A percentile compares a stretch with the other conserved stretches of the same genome.
Evolutionary conservation across 2,329 filamentous ascomycete species (phyloP).

Genomic region (Exophiala alcalophila): DNA sequence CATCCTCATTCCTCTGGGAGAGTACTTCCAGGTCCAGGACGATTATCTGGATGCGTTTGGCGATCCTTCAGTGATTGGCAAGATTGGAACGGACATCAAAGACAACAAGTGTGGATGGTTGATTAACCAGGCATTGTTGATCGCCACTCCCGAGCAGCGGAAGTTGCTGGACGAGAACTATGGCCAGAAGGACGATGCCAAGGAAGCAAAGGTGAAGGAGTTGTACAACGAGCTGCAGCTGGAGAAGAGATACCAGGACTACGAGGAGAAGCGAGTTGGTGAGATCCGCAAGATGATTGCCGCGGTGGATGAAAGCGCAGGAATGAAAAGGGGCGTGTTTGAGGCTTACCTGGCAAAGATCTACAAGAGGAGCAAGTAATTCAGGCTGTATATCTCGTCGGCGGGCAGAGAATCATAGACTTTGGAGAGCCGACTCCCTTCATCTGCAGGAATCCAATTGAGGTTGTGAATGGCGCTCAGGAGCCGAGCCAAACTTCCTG

Average conservation of each 20-base stretch:
- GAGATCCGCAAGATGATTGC: slow-evolving; percentile 74
- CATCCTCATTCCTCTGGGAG: slow-evolving; percentile 93
- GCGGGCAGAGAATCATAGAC: no score
- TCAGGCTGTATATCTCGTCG: neutral
- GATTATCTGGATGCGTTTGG: slow-evolving; percentile 99
- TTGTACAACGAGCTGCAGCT: slow-evolving; percentile 83
- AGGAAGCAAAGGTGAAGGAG: slow-evolving; percentile 83
- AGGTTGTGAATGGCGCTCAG: no score
- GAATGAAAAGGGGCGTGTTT: slow-evolving; percentile 86
- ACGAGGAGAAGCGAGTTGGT: slow-evolving; percentile 82
- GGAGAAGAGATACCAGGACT: slow-evolving; percentile 77
- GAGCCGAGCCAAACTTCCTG: slow-evolving; percentile 12
- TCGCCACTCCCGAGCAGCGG: slow-evolving; percentile 79
- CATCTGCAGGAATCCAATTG: no score
- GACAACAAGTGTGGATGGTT: slow-evolving; percentile 99
- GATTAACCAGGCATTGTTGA: slow-evolving; percentile 85
- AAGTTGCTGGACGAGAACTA: slow-evolving; percentile 88
- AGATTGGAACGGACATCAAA: slow-evolving; percentile 98
- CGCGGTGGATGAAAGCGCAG: slow-evolving; percentile 77
- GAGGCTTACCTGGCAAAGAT: slow-evolving; percentile 92
- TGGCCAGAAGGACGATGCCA: slow-evolving; percentile 79
- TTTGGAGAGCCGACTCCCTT: no score
- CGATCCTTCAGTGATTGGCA: slow-evolving; percentile 86
- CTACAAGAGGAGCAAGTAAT: slow-evolving; percentile 93
- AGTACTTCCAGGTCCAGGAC: slow-evolving; percentile 99